Percentiles rank a stretch among this genome's conserved stretches.
These are phyloP conservation scores for Yamadazyma paraphyllophila DNA, from an alignment of 805 yeast species.

Conservation along the genomic window DNA sequence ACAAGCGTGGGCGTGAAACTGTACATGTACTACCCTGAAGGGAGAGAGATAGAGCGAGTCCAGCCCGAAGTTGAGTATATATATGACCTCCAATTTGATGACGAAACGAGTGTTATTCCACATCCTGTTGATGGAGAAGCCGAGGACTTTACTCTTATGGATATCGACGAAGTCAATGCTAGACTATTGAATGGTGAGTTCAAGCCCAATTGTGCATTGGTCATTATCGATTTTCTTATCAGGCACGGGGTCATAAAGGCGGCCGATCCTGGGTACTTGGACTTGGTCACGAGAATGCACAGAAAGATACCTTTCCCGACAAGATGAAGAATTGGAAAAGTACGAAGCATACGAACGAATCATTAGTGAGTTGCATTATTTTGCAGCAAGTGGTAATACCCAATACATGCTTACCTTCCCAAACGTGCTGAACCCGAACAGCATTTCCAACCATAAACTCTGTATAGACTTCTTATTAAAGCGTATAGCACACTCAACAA, in stretches of 20 bases:
- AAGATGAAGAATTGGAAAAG: no score
- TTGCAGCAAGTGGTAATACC: no score
- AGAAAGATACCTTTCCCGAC: conserved; percentile 69
- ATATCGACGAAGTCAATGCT: conserved; percentile 52
- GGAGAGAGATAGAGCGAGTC: conserved; percentile 47
- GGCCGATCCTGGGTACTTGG: conserved; percentile 63
- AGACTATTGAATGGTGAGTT: conserved; percentile 60
- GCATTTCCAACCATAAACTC: no score
- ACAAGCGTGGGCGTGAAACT: conserved; percentile 63
- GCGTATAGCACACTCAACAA: no score
- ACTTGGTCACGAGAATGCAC: conserved; percentile 60
- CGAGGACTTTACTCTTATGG: conserved; percentile 64
- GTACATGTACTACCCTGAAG: conserved; percentile 52
- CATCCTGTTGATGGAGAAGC: conserved; percentile 55
- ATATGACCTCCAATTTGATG: conserved; percentile 64
- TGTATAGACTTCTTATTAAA: no score
- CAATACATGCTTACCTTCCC: no score
- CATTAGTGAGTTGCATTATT: no score
- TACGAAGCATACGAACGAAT: no score
- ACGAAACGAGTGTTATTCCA: conserved; percentile 44
- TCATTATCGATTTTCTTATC: conserved; percentile 80
- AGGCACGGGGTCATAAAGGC: conserved; percentile 76
- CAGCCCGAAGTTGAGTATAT: conserved; percentile 89
- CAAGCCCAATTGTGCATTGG: conserved; percentile 85
- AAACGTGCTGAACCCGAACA: no score